Conservation (phyloP, 331 rosid genomes). For the Malus hybrid region DNA sequence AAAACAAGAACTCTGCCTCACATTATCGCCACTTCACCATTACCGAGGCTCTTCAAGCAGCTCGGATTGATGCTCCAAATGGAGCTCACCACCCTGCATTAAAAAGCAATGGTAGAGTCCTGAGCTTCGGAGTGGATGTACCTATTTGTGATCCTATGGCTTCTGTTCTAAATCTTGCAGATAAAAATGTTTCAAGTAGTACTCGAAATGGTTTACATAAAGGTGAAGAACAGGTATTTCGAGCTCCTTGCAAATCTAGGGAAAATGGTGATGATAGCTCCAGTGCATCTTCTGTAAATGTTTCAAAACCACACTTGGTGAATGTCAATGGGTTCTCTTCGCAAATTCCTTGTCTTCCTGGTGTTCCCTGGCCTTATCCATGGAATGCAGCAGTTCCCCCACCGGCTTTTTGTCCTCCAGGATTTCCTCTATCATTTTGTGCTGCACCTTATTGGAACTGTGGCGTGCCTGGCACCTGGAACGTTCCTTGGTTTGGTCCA, state of each 20-base stretch:
- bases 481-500: conserved; percentile 50
- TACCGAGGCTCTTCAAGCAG: conserved; percentile 65
- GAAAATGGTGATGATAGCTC: conserved; percentile 58
- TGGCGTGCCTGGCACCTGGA: conserved; percentile 55
- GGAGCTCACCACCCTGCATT: conserved; percentile 33
- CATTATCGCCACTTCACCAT: conserved; percentile 48
- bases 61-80: conserved; percentile 41
- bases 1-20: conserved; percentile 59
- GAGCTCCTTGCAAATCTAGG: conserved; percentile 25
- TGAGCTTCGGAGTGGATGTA: conserved; percentile 53
- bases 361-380: conserved; percentile 80
- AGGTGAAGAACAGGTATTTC: conserved; percentile 24
- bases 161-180: conserved; percentile 37
- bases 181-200: conserved; percentile 31
- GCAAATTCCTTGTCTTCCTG: conserved; percentile 57
- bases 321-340: conserved; percentile 43
- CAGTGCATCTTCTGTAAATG: conserved; percentile 38
- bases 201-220: conserved; percentile 39
- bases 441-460: conserved; percentile 68
- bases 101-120: conserved; percentile 52
- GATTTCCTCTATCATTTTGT: conserved; percentile 53
- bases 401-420: conserved; percentile 59
- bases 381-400: conserved; percentile 52
- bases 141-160: conserved; percentile 53
- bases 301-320: conserved; percentile 30